A percentile compares a stretch with the other conserved stretches of the same genome.
These are phyloP conservation scores for Hypoxylon sp. DNA, from an alignment of 2,329 filamentous ascomycete genomes.

Conservation along the genomic window DNA sequence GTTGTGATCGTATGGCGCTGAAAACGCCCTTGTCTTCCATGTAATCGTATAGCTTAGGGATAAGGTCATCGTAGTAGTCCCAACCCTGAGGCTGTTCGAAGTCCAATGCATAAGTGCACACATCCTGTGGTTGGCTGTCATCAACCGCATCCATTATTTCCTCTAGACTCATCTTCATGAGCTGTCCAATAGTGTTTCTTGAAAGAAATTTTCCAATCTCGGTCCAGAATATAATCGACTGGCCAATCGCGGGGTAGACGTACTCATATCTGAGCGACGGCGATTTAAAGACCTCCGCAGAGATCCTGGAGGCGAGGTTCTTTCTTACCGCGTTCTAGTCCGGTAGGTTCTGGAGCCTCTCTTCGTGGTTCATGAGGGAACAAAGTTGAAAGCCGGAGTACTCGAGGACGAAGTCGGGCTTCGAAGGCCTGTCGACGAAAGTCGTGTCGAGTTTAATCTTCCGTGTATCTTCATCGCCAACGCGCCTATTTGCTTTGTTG, in stretches of 20 bases:
- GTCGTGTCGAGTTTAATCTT: constrained; percentile 2
- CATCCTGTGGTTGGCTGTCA: not conserved
- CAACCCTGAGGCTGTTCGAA: constrained; percentile 7
- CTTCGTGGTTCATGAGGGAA: not conserved
- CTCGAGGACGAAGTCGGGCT: constrained; percentile 7
- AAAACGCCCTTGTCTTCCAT: constrained; percentile 1
- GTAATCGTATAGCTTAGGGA: not conserved
- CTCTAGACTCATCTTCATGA: constrained; percentile 2
- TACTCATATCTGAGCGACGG: constrained; percentile 10
- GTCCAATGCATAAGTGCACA: not conserved
- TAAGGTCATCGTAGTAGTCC: constrained; percentile 12
- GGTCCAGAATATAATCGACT: not conserved
- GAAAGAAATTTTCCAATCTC: constrained; percentile 1
- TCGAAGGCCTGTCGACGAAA: not conserved
- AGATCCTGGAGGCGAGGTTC: not conserved
- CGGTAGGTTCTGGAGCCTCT: constrained; percentile 1
- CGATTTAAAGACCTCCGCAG: not conserved
- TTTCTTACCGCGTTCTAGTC: constrained; percentile 1
- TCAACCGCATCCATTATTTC: not conserved
- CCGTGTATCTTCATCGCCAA: constrained; percentile 10
- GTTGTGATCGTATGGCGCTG: no score
- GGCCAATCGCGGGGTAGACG: not conserved
- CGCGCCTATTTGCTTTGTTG: not conserved
- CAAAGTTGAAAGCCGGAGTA: constrained; percentile 1
- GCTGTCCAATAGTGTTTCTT: constrained; percentile 4